Base-by-base conservation (phyloP, 805 yeast species). In the Sugiyamaella qingdaonensis region DNA sequence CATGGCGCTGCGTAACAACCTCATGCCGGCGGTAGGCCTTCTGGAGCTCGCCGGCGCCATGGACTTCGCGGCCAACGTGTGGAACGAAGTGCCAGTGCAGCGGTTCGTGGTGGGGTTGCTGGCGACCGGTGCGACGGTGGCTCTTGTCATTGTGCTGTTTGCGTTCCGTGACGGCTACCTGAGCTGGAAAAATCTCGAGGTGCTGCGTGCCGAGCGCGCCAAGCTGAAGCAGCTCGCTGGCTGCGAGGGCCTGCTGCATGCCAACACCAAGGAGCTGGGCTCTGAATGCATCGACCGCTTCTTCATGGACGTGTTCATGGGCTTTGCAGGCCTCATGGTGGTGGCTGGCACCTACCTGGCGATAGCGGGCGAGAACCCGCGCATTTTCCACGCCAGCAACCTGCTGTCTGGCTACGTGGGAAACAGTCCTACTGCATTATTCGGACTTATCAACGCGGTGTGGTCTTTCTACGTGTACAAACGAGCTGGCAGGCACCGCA, bases 21-120 rank as follows among this genome's bases (percentile, higher is more conserved):
- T 43, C 18, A 11, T 16, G 11, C 16, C 33, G 18, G 19, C 34
- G n/a, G 47, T 43, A 10, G 47, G 47, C 4, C 19, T 43, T n/a
- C 32, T 43, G 10, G 47, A 43, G 24, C 14, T 29, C n/a, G 47
- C 47, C 24, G 35, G 35, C 13, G 47, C 47, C 18, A 29, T 24
- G 35, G 47, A 43, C 24, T 43, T 43, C 35, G 47, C 47, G 16
- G 47, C 47, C 32, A 43, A 43, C 24, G 47, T 43, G 34, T 43
- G 47, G 47, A 43, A 43, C 24, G 35, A 43, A 4, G 47, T 43
- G n/a, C 47, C 47, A 5, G 47, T 43, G 2, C 34, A 37, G 31
- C 16, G 19, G n/a, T 43, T 27, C 24, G 47, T 29, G 14, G 47
- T 43, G 2, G 47, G n/a, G 24, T 29, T 43, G 11, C 14, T 43